phyloP scores from a whole-genome alignment of 306 rosid species.

The Astragalus membranaceus region DNA sequence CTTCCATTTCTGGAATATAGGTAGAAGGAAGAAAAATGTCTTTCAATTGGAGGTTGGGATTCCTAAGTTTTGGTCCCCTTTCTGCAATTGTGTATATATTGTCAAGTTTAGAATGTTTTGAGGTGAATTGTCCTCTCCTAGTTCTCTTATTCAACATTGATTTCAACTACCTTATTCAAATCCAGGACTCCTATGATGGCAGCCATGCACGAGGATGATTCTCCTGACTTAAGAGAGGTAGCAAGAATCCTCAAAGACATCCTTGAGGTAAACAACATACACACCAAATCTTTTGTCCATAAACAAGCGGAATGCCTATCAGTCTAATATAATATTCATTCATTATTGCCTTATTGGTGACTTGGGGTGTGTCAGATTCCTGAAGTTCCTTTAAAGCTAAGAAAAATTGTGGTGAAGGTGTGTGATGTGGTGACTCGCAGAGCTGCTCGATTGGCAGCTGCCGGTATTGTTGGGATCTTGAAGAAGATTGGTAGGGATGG shows the following conservation, averaged over 20 bases:
- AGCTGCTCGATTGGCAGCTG: constrained; percentile 80
- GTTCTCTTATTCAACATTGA: background rate
- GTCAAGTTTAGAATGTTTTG: background rate
- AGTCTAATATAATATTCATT: background rate
- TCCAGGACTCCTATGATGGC: constrained; percentile 74
- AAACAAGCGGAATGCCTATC: background rate
- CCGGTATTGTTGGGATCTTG: constrained; percentile 71
- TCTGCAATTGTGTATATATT: background rate
- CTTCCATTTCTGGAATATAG: background rate
- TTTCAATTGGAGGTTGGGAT: background rate
- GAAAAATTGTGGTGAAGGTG: constrained; percentile 59
- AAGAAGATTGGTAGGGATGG: constrained; percentile 88
- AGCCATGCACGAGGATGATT: constrained; percentile 72
- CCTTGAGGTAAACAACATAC: constrained; percentile 49
- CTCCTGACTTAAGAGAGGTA: constrained; percentile 61
- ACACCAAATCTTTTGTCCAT: background rate
- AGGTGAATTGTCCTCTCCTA: too few relatives aligned
- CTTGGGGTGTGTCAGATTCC: constrained; percentile 40
- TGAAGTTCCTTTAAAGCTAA: constrained; percentile 46
- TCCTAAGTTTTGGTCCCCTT: background rate
- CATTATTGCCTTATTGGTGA: background rate
- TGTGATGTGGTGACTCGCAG: constrained; percentile 61
- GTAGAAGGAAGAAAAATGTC: background rate
- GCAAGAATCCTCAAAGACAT: constrained; percentile 44
- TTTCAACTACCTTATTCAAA: constrained; percentile 8